A percentile compares a stretch with the other conserved stretches of the same genome.
phyloP scores from a whole-genome alignment of 208 protist genomes.

The Borovskyia barvae region DNA sequence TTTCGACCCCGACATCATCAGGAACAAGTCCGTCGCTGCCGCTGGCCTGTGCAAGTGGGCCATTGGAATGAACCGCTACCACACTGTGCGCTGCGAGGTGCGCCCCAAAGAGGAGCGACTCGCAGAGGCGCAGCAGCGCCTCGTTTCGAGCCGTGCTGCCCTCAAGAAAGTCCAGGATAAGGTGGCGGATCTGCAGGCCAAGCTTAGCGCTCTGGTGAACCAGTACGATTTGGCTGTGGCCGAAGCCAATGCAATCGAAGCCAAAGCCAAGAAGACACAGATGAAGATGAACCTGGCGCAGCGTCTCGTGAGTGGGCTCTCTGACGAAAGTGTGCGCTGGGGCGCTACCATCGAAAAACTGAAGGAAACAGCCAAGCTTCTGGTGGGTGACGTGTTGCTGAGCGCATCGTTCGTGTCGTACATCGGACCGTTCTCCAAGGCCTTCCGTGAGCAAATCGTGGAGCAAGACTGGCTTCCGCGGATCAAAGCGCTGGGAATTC shows the following conservation, averaged over 20 bases:
- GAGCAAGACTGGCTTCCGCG: conserved; percentile 92
- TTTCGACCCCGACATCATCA: conserved; percentile 92
- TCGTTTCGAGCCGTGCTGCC: conserved; percentile 79
- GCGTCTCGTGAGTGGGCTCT: conserved; percentile 95
- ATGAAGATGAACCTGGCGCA: conserved; percentile 93
- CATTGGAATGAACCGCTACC: conserved; percentile 95
- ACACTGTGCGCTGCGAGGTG: conserved; percentile 96
- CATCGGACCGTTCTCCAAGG: conserved; percentile 97
- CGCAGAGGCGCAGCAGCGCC: conserved; percentile 90
- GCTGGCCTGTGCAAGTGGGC: conserved; percentile 97
- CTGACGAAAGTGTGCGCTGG: conserved; percentile 97
- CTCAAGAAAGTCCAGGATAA: conserved; percentile 95
- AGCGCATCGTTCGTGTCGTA: conserved; percentile 97
- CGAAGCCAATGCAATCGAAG: conserved; percentile 92
- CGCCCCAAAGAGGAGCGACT: conserved; percentile 95
- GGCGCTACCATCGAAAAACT: conserved; percentile 91
- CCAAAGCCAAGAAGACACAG: conserved; percentile 93
- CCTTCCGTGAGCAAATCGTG: conserved; percentile 94
- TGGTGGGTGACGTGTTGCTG: conserved; percentile 97
- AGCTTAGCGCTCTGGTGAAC: conserved; percentile 90
- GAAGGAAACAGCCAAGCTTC: conserved; percentile 81
- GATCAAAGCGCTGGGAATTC: conserved; percentile 90
- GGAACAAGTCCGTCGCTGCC: conserved; percentile 94
- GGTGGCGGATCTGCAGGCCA: conserved; percentile 93
- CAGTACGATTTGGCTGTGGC: conserved; percentile 95